Percentiles rank a stretch among this genome's conserved stretches.
Evolutionary conservation across 176 grass and related monocot species (phyloP).

Genomic region (Bothriochloa decipiens): DNA sequence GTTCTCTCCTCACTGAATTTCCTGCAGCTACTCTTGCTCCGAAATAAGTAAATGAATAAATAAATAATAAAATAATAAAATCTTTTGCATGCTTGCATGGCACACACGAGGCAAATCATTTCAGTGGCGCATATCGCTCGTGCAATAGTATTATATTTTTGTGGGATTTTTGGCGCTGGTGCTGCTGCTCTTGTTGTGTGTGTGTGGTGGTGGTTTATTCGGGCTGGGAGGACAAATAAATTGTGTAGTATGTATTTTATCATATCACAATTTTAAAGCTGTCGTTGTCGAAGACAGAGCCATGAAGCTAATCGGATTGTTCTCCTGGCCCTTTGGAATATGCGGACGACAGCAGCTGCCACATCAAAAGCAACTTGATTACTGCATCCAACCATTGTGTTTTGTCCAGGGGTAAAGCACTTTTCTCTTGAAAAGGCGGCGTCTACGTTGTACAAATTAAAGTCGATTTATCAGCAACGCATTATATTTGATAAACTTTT

Average conservation of each 20-base stretch:
- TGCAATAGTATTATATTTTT: no score
- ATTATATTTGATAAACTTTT: no score
- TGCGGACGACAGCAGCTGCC: slow-evolving; percentile 12
- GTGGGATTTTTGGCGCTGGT: no score
- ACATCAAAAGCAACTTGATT: slow-evolving; percentile 13
- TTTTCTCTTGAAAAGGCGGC: slow-evolving; percentile 11
- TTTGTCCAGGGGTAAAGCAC: not conserved
- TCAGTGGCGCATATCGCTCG: not conserved
- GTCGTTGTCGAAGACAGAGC: not conserved
- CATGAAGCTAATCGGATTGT: not conserved
- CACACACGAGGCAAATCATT: slow-evolving; percentile 1
- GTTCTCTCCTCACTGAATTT: not conserved
- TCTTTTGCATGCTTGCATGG: not conserved
- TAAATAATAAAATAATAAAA: not conserved
- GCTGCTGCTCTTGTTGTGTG: no score
- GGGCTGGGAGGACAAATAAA: no score
- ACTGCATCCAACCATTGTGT: not conserved
- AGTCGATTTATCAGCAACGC: not conserved
- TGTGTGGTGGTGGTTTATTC: no score
- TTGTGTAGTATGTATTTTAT: not conserved
- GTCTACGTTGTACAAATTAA: not conserved
- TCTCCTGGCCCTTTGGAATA: slow-evolving; percentile 26
- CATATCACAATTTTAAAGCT: not conserved
- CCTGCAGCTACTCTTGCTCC: not conserved
- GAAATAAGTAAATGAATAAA: no score